Evolutionary conservation across 495 filamentous ascomycete species (phyloP), one percentile per base, ranked within the genome.

Genomic region (Ascobolus immersus): DNA sequence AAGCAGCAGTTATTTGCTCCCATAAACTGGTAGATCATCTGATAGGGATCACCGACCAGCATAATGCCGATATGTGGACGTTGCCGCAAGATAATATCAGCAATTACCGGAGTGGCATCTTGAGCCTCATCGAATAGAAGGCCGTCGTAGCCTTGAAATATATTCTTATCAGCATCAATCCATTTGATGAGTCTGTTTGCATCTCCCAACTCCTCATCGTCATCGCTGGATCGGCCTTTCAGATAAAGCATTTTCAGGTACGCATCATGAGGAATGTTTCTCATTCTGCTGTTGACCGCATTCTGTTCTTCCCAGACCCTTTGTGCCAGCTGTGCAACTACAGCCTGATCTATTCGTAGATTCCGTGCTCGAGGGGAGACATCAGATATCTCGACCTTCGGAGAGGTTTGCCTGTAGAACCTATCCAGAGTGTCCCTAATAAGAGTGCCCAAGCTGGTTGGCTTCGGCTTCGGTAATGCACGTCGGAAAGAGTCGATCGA

Each of bases 101-200:
- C 23, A 32, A 47, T 41, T 17, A 38, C 31, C 8, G 38, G 35
- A 22, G 15, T 44, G 11, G 38, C 40, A 28, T 46, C 42, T 39
- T 46, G 44, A 18, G 44, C 44, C 35, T 44, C 42, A 10, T 46
- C 44, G 22, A 44, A 41, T 32, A 46, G 33, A 22, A 46, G 41
- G 18, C 38, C 32, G 0, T 41, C 34, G 27, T 44, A 46, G 13
- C 18, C 17, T n/a, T 28, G 22, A 36, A 47, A 47, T 1, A 35
- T 35, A 2, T 11, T 24, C 2, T 5, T 32, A 34, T 45, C 43
- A 2, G 25, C 43, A 3, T 17, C 26, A 17, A 31, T n/a, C 38
- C 35, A n/a, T n/a, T n/a, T n/a, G 4, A 38, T 24, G 9, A 11
- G 17, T 8, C 1, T 9, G 17, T 26, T 23, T 4, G 13, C 21